Percentiles rank a stretch among this genome's conserved stretches.
Evolutionary conservation across 2,329 filamentous ascomycete genomes (phyloP).

Genomic region (Dactylella cylindrospora): DNA sequence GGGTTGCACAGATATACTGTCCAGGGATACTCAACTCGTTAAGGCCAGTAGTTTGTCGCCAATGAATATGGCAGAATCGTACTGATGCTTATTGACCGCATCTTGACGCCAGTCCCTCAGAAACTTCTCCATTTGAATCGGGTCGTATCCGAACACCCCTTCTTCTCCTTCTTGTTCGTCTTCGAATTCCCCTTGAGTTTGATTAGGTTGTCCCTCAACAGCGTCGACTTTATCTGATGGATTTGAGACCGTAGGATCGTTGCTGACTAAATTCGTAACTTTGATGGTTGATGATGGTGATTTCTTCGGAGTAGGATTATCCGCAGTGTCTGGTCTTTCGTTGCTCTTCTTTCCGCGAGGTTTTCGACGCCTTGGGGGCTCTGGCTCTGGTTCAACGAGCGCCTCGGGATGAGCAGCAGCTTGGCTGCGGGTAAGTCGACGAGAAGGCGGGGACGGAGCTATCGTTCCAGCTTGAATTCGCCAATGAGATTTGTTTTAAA

Average conservation of each 20-base stretch:
- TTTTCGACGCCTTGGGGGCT: neutral
- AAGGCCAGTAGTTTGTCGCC: constrained; percentile 94
- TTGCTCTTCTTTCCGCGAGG: too few species aligned
- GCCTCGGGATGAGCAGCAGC: too few species aligned
- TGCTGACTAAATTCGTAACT: too few species aligned
- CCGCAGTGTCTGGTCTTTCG: too few species aligned
- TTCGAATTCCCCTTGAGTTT: neutral
- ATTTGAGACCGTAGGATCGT: too few species aligned
- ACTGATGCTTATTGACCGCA: constrained; percentile 91
- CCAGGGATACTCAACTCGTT: constrained; percentile 64
- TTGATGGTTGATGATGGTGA: neutral
- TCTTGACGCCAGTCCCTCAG: constrained; percentile 93
- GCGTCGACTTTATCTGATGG: too few species aligned
- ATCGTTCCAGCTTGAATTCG: constrained; percentile 18
- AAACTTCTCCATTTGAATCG: constrained; percentile 79
- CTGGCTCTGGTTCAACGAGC: constrained; percentile 3
- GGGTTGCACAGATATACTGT: neutral
- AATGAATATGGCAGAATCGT: constrained; percentile 94
- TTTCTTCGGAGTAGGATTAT: neutral
- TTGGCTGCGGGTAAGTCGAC: constrained; percentile 25
- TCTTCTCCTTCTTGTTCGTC: neutral
- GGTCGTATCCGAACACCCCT: neutral
- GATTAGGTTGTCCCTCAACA: too few species aligned
- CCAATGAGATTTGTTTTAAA: neutral
- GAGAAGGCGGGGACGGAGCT: constrained; percentile 22